phyloP scores from a whole-genome alignment of 352 stramenopile genomes.

The Globisporangium iwayamae region DNA sequence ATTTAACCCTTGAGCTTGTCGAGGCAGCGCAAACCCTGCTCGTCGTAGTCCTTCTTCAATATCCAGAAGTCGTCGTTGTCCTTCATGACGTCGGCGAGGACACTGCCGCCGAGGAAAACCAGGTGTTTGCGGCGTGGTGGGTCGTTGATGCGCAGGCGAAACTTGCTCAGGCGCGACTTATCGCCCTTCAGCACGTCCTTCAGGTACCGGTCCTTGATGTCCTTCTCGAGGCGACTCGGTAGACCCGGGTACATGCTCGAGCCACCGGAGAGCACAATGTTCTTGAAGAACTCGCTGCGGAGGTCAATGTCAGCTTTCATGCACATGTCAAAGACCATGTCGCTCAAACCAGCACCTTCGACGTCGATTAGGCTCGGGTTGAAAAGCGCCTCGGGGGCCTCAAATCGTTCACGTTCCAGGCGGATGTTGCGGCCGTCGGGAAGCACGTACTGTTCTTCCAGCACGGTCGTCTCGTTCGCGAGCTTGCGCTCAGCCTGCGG shows the following conservation, averaged over 20 bases:
- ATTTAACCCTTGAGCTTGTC: slow-evolving; percentile 64
- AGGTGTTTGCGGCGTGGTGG: slow-evolving; percentile 95
- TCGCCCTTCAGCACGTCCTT: slow-evolving; percentile 86
- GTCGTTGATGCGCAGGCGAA: slow-evolving; percentile 94
- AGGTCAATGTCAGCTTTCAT: slow-evolving; percentile 95
- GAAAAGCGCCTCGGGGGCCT: slow-evolving; percentile 96
- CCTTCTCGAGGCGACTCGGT: slow-evolving; percentile 90
- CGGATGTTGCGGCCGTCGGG: slow-evolving; percentile 96
- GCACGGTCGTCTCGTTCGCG: slow-evolving; percentile 88
- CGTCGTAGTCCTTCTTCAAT: slow-evolving; percentile 92
- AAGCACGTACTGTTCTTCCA: slow-evolving; percentile 93
- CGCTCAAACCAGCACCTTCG: slow-evolving; percentile 93
- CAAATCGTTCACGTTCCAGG: slow-evolving; percentile 94
- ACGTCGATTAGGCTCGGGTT: slow-evolving; percentile 95
- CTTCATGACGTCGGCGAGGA: slow-evolving; percentile 94
- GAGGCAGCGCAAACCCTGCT: slow-evolving; percentile 87
- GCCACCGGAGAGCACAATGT: slow-evolving; percentile 94
- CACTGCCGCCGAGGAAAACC: slow-evolving; percentile 92
- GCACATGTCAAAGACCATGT: slow-evolving; percentile 98
- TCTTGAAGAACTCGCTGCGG: slow-evolving; percentile 96
- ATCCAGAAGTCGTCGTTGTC: slow-evolving; percentile 94
- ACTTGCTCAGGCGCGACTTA: slow-evolving; percentile 89
- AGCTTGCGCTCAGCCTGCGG: slow-evolving; percentile 81
- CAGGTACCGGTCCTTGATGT: slow-evolving; percentile 85
- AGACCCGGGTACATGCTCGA: slow-evolving; percentile 96